Base-by-base conservation (phyloP, 75 land plant genomes). In the Larix kaempferi region DNA sequence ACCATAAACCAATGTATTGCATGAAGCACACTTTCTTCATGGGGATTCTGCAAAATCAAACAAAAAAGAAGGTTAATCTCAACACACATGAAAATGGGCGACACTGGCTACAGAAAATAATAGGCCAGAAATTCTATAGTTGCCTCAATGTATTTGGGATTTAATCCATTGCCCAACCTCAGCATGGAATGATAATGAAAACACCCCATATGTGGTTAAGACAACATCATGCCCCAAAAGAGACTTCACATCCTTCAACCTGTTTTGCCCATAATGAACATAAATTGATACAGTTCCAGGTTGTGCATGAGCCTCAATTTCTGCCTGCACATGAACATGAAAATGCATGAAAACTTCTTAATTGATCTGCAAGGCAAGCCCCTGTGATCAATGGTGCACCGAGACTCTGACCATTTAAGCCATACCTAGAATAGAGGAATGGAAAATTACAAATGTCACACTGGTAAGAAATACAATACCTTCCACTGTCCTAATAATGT, bases 401-500 rank as follows among this genome's bases (percentile, higher is more conserved):
- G 21, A 60, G 23, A 60, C 23, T 60, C 23, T 60, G 3, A 21
- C 6, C 62, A 22, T 76, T 19, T 29, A 59, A 15, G 26, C 33
- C 58, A 7, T 11, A 75, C n/a, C 25, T 60, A 21, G 12, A 59
- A 60, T 21, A 19, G 62, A 23, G 5, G 23, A 21, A 60, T 19
- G 62, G 23, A 60, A 21, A 5, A 60, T 22, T 5, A 60, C 62
- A 16, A 6, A 19, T 60, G 23, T 49, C 54, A 44, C 52, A 2
- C 54, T 1, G 11, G 54, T 10, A 49, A 10, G 11, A 49, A 49
- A 49, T 49, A 7, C 62, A 19, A 78, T 72, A 92, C 97, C 96
- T 93, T 89, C 98, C 96, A 95, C 75, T 95, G 98, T 19, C 96
- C 90, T 37, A 95, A 78, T 74, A 95, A 85, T 78, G 98, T 89